Conservation (phyloP, 768 basidiomycete species). For the Termitomyces sp. region DNA sequence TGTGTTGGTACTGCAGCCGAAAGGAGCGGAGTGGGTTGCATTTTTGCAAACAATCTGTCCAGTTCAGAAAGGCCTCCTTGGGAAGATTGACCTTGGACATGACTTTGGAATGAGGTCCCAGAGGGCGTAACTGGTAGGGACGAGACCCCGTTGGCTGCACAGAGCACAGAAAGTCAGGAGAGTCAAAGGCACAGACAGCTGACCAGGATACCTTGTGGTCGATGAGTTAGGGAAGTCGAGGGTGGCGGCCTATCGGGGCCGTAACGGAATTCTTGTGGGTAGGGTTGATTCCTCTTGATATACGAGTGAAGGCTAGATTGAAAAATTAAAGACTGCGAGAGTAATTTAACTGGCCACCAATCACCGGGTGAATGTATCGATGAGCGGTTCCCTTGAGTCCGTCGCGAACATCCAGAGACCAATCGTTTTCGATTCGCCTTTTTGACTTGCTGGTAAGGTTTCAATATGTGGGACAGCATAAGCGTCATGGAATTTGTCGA, state of each 20-base stretch:
- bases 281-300: constrained; percentile 58
- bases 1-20: constrained; percentile 3
- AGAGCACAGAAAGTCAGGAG: background rate
- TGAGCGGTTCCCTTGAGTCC: constrained; percentile 65
- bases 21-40: constrained; percentile 21
- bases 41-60: constrained; percentile 43
- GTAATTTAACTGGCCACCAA: constrained; percentile 3
- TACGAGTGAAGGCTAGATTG: constrained; percentile 50
- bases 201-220: constrained; percentile 11
- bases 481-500: constrained; percentile 44
- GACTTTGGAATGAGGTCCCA: background rate
- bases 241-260: constrained; percentile 63
- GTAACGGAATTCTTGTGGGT: constrained; percentile 69
- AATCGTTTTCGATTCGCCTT: constrained; percentile 52
- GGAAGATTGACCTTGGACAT: constrained; percentile 1
- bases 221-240: constrained; percentile 30
- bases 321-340: constrained; percentile 1
- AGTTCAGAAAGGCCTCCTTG: constrained; percentile 33
- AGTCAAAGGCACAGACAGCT: background rate
- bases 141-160: constrained; percentile 1
- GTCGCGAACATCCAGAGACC: constrained; percentile 75
- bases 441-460: constrained; percentile 37
- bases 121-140: constrained; percentile 1
- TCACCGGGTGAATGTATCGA: constrained; percentile 27
- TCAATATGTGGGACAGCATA: constrained; percentile 44